Conservation (phyloP, 1,284 basidiomycete genomes). For the Tilletia setariae region DNA sequence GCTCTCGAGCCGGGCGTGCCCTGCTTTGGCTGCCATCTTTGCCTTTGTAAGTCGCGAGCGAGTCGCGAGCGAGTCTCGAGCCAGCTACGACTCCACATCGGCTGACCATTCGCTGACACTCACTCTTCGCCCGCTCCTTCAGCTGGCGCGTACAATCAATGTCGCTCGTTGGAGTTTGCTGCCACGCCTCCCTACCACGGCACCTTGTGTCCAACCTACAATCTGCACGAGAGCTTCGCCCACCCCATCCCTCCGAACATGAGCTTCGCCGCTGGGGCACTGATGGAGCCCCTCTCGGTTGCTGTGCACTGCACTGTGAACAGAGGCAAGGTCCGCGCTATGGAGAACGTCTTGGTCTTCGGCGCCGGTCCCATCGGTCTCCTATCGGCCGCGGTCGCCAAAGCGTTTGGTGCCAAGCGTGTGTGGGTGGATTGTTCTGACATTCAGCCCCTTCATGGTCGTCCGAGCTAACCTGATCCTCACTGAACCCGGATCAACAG, state of each 20-base stretch:
- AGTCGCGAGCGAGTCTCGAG: too few relatives aligned
- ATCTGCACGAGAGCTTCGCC: conserved; percentile 48
- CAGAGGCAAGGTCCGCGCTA: conserved; percentile 66
- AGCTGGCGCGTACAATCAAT: conserved; percentile 59
- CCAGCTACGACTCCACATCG: too few relatives aligned
- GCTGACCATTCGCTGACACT: too few relatives aligned
- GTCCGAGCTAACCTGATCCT: too few relatives aligned
- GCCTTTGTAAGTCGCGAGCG: conserved; percentile 18
- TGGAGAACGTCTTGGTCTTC: conserved; percentile 63
- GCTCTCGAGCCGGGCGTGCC: conserved; percentile 77
- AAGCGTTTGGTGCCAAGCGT: conserved; percentile 60
- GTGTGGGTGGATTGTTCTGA: conserved; percentile 26
- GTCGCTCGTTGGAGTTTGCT: conserved; percentile 74
- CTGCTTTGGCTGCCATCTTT: conserved; percentile 64
- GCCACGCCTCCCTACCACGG: conserved; percentile 88
- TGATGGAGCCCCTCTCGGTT: conserved; percentile 91
- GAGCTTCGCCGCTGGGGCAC: conserved; percentile 57
- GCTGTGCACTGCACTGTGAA: conserved; percentile 81
- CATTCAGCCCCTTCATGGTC: too few relatives aligned
- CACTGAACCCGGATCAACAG: background rate
- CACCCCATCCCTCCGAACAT: conserved; percentile 56
- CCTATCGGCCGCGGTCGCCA: conserved; percentile 86
- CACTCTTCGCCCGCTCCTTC: background rate
- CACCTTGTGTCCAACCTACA: conserved; percentile 69
- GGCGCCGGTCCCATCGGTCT: conserved; percentile 87